Percentiles rank a stretch among this genome's conserved stretches.
Conservation (phyloP, 805 yeast species). For the Monosporozyma aquatica region DNA sequence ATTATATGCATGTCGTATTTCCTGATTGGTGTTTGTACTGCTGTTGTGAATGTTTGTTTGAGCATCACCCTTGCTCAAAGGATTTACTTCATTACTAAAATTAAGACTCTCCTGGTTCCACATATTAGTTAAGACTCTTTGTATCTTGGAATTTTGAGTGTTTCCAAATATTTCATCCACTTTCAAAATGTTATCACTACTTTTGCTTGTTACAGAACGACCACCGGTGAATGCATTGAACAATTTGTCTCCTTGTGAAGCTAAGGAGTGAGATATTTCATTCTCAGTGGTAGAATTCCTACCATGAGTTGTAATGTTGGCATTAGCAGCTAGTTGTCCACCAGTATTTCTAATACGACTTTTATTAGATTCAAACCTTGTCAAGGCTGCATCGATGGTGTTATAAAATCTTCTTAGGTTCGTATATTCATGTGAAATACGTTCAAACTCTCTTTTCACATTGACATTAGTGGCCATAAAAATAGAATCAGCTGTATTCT, state of each 20-base stretch:
- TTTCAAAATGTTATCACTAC: constrained; percentile 3
- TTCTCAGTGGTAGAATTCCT: constrained; percentile 1
- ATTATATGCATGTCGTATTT: background rate
- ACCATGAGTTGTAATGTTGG: constrained; percentile 3
- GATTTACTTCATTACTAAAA: constrained; percentile 22
- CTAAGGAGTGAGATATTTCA: background rate
- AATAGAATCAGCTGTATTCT: constrained; percentile 18
- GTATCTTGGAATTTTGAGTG: constrained; percentile 18
- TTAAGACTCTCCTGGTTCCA: constrained; percentile 26
- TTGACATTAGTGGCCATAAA: constrained; percentile 44
- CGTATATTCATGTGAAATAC: constrained; percentile 63
- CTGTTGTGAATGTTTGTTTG: too few relatives aligned
- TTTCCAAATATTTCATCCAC: constrained; percentile 16
- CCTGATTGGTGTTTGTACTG: constrained; percentile 1
- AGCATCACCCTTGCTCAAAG: constrained; percentile 11
- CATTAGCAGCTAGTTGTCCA: constrained; percentile 1
- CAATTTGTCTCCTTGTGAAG: background rate
- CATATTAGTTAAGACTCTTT: constrained; percentile 18
- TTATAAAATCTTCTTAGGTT: constrained; percentile 60
- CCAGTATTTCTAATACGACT: constrained; percentile 1
- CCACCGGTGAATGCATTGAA: background rate
- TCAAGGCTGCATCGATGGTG: constrained; percentile 58
- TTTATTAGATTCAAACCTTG: constrained; percentile 34
- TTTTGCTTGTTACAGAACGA: background rate
- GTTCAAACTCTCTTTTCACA: constrained; percentile 67